Evolutionary conservation across 257 asterid species (phyloP).

Genomic region (Sherardia arvensis): DNA sequence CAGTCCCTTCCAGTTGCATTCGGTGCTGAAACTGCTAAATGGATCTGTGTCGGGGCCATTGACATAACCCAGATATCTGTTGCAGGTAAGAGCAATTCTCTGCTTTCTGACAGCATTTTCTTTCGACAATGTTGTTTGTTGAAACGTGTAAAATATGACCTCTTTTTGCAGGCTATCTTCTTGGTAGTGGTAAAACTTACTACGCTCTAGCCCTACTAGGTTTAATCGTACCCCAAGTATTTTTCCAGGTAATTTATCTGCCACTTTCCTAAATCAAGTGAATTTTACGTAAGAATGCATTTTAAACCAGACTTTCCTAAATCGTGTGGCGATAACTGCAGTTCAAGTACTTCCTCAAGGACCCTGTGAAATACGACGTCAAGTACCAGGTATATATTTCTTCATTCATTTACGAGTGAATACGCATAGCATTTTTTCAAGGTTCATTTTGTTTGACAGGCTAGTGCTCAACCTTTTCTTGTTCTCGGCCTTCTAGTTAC

Average conservation of each 20-base stretch:
- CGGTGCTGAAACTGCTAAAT: conserved; percentile 91
- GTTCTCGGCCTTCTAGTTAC: conserved; percentile 80
- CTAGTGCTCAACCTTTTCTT: conserved; percentile 96
- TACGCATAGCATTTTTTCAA: background rate
- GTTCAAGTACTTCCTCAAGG: conserved; percentile 47
- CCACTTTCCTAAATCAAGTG: background rate
- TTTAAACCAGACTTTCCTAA: background rate
- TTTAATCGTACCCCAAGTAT: conserved; percentile 74
- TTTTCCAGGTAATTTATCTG: conserved; percentile 59
- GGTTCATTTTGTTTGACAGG: conserved; percentile 37
- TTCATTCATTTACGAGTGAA: background rate
- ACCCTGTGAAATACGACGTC: conserved; percentile 40
- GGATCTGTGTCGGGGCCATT: conserved; percentile 98
- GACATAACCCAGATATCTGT: conserved; percentile 91
- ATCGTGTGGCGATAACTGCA: conserved; percentile 9
- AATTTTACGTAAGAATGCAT: background rate
- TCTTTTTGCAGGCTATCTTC: conserved; percentile 72
- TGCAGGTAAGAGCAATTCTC: conserved; percentile 44
- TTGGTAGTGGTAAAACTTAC: conserved; percentile 75
- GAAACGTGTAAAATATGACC: background rate
- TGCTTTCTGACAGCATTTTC: background rate
- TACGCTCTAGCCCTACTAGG: conserved; percentile 84
- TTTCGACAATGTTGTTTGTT: background rate
- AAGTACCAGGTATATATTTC: conserved; percentile 74
- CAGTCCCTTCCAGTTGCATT: conserved; percentile 98